These are phyloP conservation scores for Coemansia sp. DNA, from an alignment of 192 early-diverging fungal species.

Conservation along the genomic window DNA sequence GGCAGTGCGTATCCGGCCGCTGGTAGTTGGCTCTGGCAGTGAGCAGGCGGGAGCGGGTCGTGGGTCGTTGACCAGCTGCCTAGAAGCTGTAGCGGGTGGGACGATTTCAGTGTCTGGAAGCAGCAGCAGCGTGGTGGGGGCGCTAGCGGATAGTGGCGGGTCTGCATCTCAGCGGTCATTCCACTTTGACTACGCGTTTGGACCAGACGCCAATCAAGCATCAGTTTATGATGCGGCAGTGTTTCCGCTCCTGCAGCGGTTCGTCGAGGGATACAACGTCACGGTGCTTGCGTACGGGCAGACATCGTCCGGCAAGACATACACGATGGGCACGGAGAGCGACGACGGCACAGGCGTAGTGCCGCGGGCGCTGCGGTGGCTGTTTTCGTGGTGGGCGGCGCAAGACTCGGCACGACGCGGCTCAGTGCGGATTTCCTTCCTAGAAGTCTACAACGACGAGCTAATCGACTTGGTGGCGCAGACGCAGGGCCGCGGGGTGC, in stretches of 20 bases:
- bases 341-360: slow-evolving; percentile 63
- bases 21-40: slow-evolving; percentile 19
- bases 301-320: slow-evolving; percentile 94
- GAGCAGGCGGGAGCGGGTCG: slow-evolving; percentile 10
- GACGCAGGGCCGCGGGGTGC: slow-evolving; percentile 55
- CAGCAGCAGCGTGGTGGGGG: slow-evolving; percentile 20
- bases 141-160: background rate
- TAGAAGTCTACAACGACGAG: slow-evolving; percentile 98
- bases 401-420: slow-evolving; percentile 8
- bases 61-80: slow-evolving; percentile 25
- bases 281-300: slow-evolving; percentile 94
- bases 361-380: slow-evolving; percentile 67
- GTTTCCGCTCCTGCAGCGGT: slow-evolving; percentile 56
- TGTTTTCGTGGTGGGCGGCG: slow-evolving; percentile 59
- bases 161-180: slow-evolving; percentile 38
- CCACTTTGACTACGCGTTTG: slow-evolving; percentile 72
- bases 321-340: slow-evolving; percentile 88
- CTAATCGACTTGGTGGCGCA: slow-evolving; percentile 86
- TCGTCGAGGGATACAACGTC: slow-evolving; percentile 88
- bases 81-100: slow-evolving; percentile 23
- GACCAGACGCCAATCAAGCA: slow-evolving; percentile 58
- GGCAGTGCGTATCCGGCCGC: slow-evolving; percentile 55
- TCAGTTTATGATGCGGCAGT: slow-evolving; percentile 64
- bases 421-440: slow-evolving; percentile 74
- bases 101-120: slow-evolving; percentile 17